Evolutionary conservation across 129 eudicot genomes (phyloP).

Genomic region (Flaveria robusta): DNA sequence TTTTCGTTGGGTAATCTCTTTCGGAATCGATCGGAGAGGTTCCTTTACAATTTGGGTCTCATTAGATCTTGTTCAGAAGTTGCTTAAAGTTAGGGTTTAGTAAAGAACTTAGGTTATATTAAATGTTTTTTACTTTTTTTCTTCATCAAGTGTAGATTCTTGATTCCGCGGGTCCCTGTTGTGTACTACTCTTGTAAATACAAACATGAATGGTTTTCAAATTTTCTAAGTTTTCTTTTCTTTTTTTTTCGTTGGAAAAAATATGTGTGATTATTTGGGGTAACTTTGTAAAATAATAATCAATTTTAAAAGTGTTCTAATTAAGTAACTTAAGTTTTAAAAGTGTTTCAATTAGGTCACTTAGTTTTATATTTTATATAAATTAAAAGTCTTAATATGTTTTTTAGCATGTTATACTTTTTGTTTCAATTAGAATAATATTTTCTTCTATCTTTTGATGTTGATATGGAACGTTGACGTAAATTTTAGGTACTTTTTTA

Average conservation of each 20-base stretch:
- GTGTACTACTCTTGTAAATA: constrained; percentile 18
- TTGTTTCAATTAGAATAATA: too few relatives aligned
- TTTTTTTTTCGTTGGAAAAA: background rate
- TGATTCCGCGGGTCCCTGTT: constrained; percentile 7
- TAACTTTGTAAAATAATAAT: too few relatives aligned
- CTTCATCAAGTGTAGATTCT: constrained; percentile 21
- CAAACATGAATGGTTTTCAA: background rate
- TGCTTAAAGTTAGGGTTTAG: constrained; percentile 9
- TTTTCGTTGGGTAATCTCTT: constrained; percentile 68
- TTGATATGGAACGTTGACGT: too few relatives aligned
- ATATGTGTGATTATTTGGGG: too few relatives aligned
- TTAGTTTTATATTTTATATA: too few relatives aligned
- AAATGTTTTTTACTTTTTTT: background rate
- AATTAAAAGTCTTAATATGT: too few relatives aligned
- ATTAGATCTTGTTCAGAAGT: constrained; percentile 63
- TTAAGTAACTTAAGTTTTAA: too few relatives aligned
- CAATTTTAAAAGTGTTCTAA: too few relatives aligned
- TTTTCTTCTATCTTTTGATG: too few relatives aligned
- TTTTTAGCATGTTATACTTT: too few relatives aligned
- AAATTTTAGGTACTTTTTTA: too few relatives aligned
- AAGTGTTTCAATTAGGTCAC: too few relatives aligned
- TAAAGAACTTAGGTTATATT: constrained; percentile 8
- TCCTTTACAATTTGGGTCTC: constrained; percentile 76
- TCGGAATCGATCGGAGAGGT: constrained; percentile 64
- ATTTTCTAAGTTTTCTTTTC: background rate